Evolutionary conservation across 2,329 filamentous ascomycete genomes (phyloP).

Genomic region (Fusarium nodosum): DNA sequence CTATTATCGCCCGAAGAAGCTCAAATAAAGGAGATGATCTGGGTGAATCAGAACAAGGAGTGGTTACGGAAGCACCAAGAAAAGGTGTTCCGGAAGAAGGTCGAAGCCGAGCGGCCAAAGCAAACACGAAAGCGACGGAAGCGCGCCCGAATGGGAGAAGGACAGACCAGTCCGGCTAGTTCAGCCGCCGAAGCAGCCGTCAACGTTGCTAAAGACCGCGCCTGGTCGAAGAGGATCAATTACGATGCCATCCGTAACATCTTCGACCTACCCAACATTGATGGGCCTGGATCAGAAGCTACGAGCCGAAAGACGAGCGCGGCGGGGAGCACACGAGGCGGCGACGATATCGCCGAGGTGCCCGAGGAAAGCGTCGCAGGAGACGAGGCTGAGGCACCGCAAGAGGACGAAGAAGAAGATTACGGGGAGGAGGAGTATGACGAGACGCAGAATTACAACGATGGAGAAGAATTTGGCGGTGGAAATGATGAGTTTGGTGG

Average conservation of each 20-base stretch:
- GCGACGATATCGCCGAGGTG: conserved; percentile 54
- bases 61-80: conserved; percentile 90
- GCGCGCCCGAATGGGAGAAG: conserved; percentile 72
- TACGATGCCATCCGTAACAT: conserved; percentile 74
- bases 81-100: conserved; percentile 81
- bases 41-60: conserved; percentile 95
- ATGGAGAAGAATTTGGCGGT: conserved; percentile 53
- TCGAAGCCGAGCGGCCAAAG: conserved; percentile 69
- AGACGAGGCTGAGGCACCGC: conserved; percentile 51
- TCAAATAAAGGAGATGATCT: conserved; percentile 88
- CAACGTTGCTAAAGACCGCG: conserved; percentile 75
- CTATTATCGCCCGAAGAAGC: conserved; percentile 80
- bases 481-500: conserved; percentile 51
- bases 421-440: conserved; percentile 56
- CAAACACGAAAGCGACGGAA: conserved; percentile 69
- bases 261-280: conserved; percentile 63
- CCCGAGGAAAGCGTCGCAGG: conserved; percentile 56
- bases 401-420: conserved; percentile 51
- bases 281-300: conserved; percentile 64
- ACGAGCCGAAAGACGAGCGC: conserved; percentile 62
- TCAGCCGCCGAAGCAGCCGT: conserved; percentile 78
- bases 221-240: conserved; percentile 81
- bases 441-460: conserved; percentile 53
- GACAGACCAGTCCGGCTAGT: conserved; percentile 74
- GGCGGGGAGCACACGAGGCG: conserved; percentile 55